phyloP scores from a whole-genome alignment of 2,329 filamentous ascomycete species.

The Xylaria sp. region DNA sequence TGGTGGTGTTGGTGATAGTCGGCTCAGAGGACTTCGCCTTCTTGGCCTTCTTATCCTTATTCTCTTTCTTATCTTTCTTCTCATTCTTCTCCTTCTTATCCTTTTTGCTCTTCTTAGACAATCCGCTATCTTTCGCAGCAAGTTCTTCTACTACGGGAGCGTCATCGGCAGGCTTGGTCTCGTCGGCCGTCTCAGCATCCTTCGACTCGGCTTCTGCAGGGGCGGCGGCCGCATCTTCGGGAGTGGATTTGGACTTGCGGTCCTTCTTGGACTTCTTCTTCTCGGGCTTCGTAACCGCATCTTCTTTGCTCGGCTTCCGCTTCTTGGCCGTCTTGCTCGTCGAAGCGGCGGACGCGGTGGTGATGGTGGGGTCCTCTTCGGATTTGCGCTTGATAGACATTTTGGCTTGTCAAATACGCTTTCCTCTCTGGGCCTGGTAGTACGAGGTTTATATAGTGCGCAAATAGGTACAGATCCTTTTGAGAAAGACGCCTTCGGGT shows the following conservation, averaged over 20 bases:
- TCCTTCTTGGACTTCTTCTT: constrained; percentile 30
- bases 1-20: constrained; percentile 8
- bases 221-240: constrained; percentile 10
- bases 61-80: constrained; percentile 39
- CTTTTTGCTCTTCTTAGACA: constrained; percentile 25
- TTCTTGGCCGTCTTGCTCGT: constrained; percentile 30
- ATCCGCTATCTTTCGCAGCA: constrained; percentile 17
- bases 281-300: constrained; percentile 7
- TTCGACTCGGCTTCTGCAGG: constrained; percentile 1
- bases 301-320: constrained; percentile 29
- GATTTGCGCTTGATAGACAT: constrained; percentile 37
- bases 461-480: too few relatives aligned
- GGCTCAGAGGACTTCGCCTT: constrained; percentile 2
- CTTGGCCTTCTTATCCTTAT: constrained; percentile 42
- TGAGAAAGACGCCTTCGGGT: too few relatives aligned
- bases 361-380: constrained; percentile 29
- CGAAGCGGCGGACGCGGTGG: constrained; percentile 2
- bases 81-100: constrained; percentile 41
- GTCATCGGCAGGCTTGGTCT: constrained; percentile 7
- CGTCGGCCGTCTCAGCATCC: constrained; percentile 7
- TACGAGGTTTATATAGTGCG: too few relatives aligned
- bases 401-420: neutral
- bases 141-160: neutral
- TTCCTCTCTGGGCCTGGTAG: neutral
- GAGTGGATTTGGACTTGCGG: constrained; percentile 10